Evolutionary conservation across 2,329 filamentous ascomycete genomes (phyloP).

Genomic region (Sphaerostilbella broomeana): DNA sequence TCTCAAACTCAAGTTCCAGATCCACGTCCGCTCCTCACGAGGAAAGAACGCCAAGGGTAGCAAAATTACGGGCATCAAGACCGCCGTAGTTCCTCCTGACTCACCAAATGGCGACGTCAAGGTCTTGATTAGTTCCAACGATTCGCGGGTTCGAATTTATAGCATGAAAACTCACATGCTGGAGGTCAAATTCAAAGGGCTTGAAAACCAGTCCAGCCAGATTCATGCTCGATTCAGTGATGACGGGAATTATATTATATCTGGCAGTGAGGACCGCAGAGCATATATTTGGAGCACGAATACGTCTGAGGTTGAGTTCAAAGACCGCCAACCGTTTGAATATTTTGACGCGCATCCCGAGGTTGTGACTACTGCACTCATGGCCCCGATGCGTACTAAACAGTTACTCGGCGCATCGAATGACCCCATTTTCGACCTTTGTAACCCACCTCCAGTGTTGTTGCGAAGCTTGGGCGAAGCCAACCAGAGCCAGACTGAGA

Average conservation of each 20-base stretch:
- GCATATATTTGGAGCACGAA: conserved; percentile 76
- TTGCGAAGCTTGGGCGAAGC: conserved; percentile 67
- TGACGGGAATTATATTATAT: conserved; percentile 78
- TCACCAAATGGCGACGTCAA: conserved; percentile 61
- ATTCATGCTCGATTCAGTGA: conserved; percentile 87
- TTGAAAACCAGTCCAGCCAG: conserved; percentile 84
- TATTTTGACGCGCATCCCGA: conserved; percentile 85
- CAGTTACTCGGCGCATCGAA: conserved; percentile 73
- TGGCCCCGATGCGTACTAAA: conserved; percentile 73
- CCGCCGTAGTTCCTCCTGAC: conserved; percentile 49
- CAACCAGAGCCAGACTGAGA: conserved; percentile 35
- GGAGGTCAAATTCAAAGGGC: conserved; percentile 84
- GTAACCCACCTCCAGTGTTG: conserved; percentile 87
- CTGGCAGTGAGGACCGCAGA: conserved; percentile 85
- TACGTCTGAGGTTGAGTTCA: conserved; percentile 52
- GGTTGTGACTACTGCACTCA: conserved; percentile 81
- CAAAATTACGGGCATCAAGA: conserved; percentile 93
- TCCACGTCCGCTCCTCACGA: conserved; percentile 86
- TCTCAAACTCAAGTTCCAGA: conserved; percentile 73
- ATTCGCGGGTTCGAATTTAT: conserved; percentile 86
- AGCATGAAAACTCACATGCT: conserved; percentile 77
- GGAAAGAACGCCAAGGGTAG: conserved; percentile 93
- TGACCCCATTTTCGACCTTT: conserved; percentile 92
- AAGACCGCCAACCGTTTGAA: conserved; percentile 77
- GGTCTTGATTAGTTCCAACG: conserved; percentile 87